A percentile compares a stretch with the other conserved stretches of the same genome.
Conservation (phyloP, 495 filamentous ascomycete genomes). For the Oidiodendron maius region DNA sequence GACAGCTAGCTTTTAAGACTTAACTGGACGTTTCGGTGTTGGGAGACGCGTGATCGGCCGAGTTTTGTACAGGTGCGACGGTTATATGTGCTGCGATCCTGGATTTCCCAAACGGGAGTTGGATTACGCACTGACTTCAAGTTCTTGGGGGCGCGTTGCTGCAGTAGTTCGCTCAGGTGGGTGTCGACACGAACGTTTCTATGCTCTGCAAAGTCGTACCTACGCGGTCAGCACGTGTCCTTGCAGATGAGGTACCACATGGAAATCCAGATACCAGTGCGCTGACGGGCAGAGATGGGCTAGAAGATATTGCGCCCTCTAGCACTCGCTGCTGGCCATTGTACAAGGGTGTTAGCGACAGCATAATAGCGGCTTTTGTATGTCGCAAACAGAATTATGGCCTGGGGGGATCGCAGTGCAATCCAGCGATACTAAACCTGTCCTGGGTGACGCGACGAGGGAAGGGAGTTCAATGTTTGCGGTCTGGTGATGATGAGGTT, state of each 20-base stretch:
- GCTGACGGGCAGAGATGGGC: constrained; percentile 18
- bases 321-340: constrained; percentile 11
- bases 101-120: constrained; percentile 4
- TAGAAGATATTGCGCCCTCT: constrained; percentile 3
- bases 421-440: constrained; percentile 6
- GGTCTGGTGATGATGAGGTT: constrained; percentile 15
- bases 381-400: constrained; percentile 21
- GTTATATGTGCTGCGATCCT: constrained; percentile 13
- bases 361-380: not conserved
- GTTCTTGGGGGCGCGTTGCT: constrained; percentile 21
- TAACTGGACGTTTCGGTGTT: constrained; percentile 8
- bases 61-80: constrained; percentile 23
- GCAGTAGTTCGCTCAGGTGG: constrained; percentile 20
- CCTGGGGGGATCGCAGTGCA: constrained; percentile 13
- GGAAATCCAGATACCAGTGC: constrained; percentile 14
- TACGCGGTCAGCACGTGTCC: constrained; percentile 27
- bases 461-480: constrained; percentile 20
- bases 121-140: constrained; percentile 11
- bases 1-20: constrained; percentile 21
- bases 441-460: constrained; percentile 14
- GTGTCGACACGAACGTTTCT: constrained; percentile 22
- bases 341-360: constrained; percentile 14
- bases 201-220: constrained; percentile 18
- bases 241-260: constrained; percentile 23
- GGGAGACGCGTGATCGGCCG: constrained; percentile 21